Base-by-base conservation (phyloP, 1,139 yeast genomes). In the Candida anutae region DNA sequence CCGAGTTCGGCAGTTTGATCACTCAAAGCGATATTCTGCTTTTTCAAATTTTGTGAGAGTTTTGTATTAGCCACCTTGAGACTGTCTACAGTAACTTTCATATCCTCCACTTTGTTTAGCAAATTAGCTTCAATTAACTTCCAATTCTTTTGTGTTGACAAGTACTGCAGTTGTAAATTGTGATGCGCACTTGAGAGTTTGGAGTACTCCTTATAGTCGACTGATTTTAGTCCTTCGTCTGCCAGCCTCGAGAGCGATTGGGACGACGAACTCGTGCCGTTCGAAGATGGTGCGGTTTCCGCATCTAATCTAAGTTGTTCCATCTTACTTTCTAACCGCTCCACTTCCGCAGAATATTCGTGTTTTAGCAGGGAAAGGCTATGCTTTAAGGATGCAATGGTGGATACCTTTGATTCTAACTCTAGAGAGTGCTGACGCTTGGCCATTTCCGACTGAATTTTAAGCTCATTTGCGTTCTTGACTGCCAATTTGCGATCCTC, bases 131-230 rank as follows among this genome's bases (percentile, higher is more conserved):
- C 88, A 21, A 77, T 68, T 10, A 67, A 58, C 28, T 72, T 68
- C 85, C 87, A 80, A 43, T 73, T 76, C 31, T 72, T 77, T 29
- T 72, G 72, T 0, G 87, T 80, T 14, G 75, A 66, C 5, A 77
- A 60, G 44, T 77, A 79, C 42, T 79, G 87, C 8, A 71, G 62
- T 42, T 80, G 88, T 15, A 82, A 48, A 11, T 66, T 60, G 30
- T 75, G 81, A 35, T 62, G 68, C 11, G 54, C 45, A 13, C 50
- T 53, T 4, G 58, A 52, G 15, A 62, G 41, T 34, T 73, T 63
- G 27, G 69, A 47, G 31, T 58, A 70, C 16, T 57, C 69, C 3
- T 46, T 50, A 29, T 49, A 48, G 26, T 55, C 55, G n/a, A 41
- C 36, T 13, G 33, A 43, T 38, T 28, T 31, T 27, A 15, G 11